These are phyloP conservation scores for Polymyxa betae DNA, from an alignment of 208 protist species.

Conservation along the genomic window DNA sequence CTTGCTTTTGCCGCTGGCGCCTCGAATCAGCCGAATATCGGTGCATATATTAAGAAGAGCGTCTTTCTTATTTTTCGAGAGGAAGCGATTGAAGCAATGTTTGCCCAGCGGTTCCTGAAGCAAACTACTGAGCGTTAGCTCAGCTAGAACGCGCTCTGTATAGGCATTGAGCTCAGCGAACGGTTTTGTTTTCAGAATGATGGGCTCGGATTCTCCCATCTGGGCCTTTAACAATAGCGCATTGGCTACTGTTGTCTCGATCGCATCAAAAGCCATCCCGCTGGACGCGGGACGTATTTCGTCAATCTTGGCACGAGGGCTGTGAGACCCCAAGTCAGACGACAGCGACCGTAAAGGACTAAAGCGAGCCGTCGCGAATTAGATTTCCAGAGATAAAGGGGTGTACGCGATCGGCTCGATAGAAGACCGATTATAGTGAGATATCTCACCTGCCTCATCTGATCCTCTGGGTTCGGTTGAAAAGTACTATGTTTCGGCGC, in stretches of 20 bases:
- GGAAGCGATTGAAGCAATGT: slow-evolving; percentile 40
- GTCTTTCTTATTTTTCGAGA: background rate
- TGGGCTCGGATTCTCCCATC: slow-evolving; percentile 56
- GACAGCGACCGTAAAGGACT: no score
- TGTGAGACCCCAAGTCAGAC: background rate
- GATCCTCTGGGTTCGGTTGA: no score
- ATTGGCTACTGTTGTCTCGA: slow-evolving; percentile 63
- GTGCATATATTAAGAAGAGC: slow-evolving; percentile 9
- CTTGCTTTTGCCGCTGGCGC: background rate
- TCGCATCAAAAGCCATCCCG: slow-evolving; percentile 56
- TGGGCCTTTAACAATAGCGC: slow-evolving; percentile 53
- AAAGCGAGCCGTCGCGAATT: no score
- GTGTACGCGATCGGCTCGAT: no score
- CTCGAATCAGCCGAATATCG: slow-evolving; percentile 38
- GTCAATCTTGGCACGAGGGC: background rate
- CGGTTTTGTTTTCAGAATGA: slow-evolving; percentile 50
- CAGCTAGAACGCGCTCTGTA: background rate
- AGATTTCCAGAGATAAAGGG: no score
- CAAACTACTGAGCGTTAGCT: slow-evolving; percentile 1
- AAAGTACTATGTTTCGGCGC: no score
- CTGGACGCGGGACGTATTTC: background rate
- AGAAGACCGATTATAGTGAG: no score
- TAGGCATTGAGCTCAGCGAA: slow-evolving; percentile 49
- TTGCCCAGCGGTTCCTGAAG: slow-evolving; percentile 45
- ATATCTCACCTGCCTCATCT: no score